Conservation (phyloP, 176 grass and related monocot genomes). For the Triticum timopheevii region DNA sequence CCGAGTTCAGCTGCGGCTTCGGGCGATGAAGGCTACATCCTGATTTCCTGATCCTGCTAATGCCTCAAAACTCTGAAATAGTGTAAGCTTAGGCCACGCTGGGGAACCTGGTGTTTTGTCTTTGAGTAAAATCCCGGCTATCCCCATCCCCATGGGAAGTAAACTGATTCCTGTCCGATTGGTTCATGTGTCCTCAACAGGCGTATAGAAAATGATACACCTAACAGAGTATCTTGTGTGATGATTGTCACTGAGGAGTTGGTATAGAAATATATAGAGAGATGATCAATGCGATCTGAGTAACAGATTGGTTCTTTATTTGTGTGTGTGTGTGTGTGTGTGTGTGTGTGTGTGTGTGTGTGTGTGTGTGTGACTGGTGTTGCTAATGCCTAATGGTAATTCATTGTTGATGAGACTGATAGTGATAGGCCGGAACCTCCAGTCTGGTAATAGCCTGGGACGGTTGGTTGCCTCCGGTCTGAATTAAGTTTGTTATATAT, state of each 20-base stretch:
- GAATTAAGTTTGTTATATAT: conserved; percentile 4
- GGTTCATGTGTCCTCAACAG: no score
- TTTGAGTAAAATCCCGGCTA: not conserved
- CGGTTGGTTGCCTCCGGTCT: not conserved
- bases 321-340: not conserved
- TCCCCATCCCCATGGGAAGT: not conserved
- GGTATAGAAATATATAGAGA: not conserved
- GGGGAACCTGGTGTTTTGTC: not conserved
- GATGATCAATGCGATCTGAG: conserved; percentile 1
- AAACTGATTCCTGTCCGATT: not conserved
- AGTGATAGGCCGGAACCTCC: not conserved
- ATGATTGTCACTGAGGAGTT: not conserved
- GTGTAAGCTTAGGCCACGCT: not conserved
- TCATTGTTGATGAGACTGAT: not conserved
- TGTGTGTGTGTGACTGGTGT: not conserved
- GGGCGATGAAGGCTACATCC: conserved; percentile 52
- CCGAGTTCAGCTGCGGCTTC: conserved; percentile 29
- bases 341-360: not conserved
- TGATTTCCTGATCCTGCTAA: conserved; percentile 39
- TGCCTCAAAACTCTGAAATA: not conserved
- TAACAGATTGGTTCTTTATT: not conserved
- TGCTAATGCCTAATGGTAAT: not conserved
- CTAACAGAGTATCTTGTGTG: not conserved
- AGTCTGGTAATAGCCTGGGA: not conserved
- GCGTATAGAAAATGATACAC: no score